These are phyloP conservation scores for Pistacia atlantica DNA, from an alignment of 345 rosid species.

Conservation along the genomic window DNA sequence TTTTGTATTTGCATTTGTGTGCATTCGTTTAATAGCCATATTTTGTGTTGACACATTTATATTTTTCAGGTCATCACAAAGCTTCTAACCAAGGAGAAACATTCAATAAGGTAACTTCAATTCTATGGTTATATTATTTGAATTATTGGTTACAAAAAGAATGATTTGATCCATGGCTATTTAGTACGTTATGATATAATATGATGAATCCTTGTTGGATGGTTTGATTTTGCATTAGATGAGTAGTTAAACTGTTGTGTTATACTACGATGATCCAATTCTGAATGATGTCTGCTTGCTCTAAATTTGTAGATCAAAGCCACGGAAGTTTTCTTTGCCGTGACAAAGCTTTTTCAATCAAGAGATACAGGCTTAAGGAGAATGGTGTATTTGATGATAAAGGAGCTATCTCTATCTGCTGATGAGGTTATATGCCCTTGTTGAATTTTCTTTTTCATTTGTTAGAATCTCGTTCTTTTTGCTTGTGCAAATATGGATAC, in stretches of 20 bases:
- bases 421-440: conserved; percentile 71
- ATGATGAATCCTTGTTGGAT: neutral
- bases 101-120: conserved; percentile 69
- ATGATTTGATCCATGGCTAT: conserved; percentile 1
- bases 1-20: neutral
- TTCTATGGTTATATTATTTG: conserved; percentile 7
- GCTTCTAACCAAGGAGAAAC: conserved; percentile 97
- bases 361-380: conserved; percentile 92
- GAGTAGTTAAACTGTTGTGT: neutral
- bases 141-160: conserved; percentile 8
- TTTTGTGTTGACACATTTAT: conserved; percentile 13
- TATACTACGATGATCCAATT: neutral
- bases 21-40: neutral
- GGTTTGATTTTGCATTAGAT: neutral
- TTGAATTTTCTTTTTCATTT: neutral
- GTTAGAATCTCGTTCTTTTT: neutral
- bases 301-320: conserved; percentile 67
- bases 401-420: conserved; percentile 94
- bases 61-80: conserved; percentile 83
- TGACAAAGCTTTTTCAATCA: conserved; percentile 95
- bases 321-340: conserved; percentile 93
- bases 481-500: neutral
- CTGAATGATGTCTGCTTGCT: conserved; percentile 15
- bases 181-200: neutral
- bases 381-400: conserved; percentile 96